Conservation (phyloP, 257 asterid genomes). For the Scutellaria barbata region DNA sequence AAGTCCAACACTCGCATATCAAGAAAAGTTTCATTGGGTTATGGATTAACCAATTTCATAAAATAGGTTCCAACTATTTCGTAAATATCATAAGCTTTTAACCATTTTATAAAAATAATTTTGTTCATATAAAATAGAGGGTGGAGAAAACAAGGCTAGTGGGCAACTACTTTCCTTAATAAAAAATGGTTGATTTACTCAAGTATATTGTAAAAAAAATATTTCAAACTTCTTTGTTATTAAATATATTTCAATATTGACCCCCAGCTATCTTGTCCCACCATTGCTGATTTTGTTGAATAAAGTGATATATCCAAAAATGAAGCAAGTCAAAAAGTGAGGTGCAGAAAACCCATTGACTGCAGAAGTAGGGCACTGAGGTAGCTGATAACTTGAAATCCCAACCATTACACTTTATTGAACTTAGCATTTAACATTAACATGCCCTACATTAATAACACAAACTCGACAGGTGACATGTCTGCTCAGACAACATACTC, state of each 20-base stretch:
- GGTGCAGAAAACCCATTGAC: conserved; percentile 34
- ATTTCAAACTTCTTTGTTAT: no score
- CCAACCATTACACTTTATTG: conserved; percentile 34
- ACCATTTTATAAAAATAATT: no score
- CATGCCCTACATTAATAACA: conserved; percentile 16
- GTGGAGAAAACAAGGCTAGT: conserved; percentile 15
- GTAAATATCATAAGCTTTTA: no score
- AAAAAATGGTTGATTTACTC: conserved; percentile 15
- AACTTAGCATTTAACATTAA: conserved; percentile 15
- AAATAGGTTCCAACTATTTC: no score
- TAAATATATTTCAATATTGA: no score
- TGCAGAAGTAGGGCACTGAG: conserved; percentile 35
- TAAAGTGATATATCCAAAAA: conserved; percentile 3
- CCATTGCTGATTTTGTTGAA: background rate
- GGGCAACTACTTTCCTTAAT: conserved; percentile 13
- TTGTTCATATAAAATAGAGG: background rate
- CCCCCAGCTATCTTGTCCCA: conserved; percentile 29
- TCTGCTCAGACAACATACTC: conserved; percentile 21
- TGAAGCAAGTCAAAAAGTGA: conserved; percentile 10
- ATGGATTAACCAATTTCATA: no score
- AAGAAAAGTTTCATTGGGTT: no score
- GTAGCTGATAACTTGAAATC: conserved; percentile 26
- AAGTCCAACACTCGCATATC: no score
- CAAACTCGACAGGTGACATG: conserved; percentile 4
- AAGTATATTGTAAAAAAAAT: no score